Evolutionary conservation across 768 basidiomycete species (phyloP).

Genomic region (Tulasnella sp.): DNA sequence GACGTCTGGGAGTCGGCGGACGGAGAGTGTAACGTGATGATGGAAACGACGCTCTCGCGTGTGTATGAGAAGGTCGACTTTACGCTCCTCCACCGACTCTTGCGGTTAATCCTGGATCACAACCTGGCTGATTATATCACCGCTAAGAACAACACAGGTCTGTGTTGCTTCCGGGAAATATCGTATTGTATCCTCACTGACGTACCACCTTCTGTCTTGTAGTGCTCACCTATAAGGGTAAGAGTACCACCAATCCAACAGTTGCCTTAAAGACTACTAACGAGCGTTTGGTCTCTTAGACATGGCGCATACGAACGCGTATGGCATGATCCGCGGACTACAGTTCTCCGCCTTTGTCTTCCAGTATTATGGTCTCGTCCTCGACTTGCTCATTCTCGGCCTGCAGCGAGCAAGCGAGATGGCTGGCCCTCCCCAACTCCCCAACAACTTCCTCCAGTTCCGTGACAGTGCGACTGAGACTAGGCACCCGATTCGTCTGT

Average conservation of each 20-base stretch:
- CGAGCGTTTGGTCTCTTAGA: constrained; percentile 30
- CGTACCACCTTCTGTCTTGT: constrained; percentile 17
- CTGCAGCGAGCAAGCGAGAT: constrained; percentile 98
- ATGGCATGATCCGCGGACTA: constrained; percentile 91
- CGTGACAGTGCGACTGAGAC: constrained; percentile 92
- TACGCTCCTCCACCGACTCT: constrained; percentile 86
- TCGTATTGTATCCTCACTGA: neutral
- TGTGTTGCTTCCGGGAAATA: constrained; percentile 29
- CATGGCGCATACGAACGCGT: constrained; percentile 97
- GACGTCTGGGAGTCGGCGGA: constrained; percentile 98
- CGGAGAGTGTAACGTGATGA: constrained; percentile 95
- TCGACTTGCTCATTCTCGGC: constrained; percentile 91
- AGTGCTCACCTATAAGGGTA: constrained; percentile 79
- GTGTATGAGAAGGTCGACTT: constrained; percentile 99
- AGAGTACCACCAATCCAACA: constrained; percentile 4
- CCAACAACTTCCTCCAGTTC: constrained; percentile 97
- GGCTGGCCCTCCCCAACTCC: constrained; percentile 95
- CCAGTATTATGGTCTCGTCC: constrained; percentile 94
- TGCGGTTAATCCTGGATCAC: constrained; percentile 95
- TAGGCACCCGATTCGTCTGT: constrained; percentile 93
- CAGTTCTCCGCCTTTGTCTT: constrained; percentile 99
- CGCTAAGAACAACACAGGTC: constrained; percentile 84
- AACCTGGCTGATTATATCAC: constrained; percentile 99
- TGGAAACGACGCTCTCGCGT: constrained; percentile 96
- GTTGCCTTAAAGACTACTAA: neutral